A percentile compares a stretch with the other conserved stretches of the same genome.
These are phyloP conservation scores for Dysphania ambrosioides DNA, from an alignment of 148 eudicot genomes.

Conservation along the genomic window DNA sequence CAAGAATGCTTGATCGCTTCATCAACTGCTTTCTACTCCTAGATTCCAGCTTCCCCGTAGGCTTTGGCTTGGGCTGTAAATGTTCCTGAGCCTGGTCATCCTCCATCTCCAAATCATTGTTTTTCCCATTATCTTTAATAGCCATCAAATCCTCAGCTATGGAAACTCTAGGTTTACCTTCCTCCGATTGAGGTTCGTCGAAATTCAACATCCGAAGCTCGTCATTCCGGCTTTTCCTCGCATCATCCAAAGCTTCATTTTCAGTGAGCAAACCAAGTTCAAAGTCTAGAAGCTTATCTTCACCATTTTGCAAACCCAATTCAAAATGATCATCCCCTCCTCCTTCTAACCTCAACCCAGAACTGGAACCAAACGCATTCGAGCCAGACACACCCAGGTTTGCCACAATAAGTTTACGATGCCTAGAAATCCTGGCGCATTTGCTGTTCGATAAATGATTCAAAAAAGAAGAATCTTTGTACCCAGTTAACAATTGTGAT, in stretches of 20 bases:
- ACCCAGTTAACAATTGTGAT: conserved; percentile 2
- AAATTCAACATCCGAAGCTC: neutral
- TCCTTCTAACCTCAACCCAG: conserved; percentile 30
- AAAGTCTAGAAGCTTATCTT: neutral
- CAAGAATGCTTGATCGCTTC: conserved; percentile 57
- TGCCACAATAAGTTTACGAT: neutral
- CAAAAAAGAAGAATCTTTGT: neutral
- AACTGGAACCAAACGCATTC: conserved; percentile 24
- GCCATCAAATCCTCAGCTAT: conserved; percentile 30
- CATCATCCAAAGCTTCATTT: conserved; percentile 1
- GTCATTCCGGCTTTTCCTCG: conserved; percentile 10
- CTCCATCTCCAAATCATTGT: conserved; percentile 21
- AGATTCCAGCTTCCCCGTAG: conserved; percentile 13
- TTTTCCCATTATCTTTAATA: conserved; percentile 20
- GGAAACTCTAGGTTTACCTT: conserved; percentile 7
- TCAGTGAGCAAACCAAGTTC: neutral
- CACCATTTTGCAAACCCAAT: conserved; percentile 6
- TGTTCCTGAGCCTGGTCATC: neutral
- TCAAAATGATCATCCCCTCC: conserved; percentile 15
- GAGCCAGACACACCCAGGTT: conserved; percentile 23
- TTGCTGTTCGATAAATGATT: neutral
- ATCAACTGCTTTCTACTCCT: conserved; percentile 38
- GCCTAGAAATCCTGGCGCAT: neutral
- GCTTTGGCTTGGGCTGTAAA: conserved; percentile 22
- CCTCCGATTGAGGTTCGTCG: conserved; percentile 18